These are phyloP conservation scores for Cucurbita pepo DNA, from an alignment of 306 rosid species.

Conservation along the genomic window DNA sequence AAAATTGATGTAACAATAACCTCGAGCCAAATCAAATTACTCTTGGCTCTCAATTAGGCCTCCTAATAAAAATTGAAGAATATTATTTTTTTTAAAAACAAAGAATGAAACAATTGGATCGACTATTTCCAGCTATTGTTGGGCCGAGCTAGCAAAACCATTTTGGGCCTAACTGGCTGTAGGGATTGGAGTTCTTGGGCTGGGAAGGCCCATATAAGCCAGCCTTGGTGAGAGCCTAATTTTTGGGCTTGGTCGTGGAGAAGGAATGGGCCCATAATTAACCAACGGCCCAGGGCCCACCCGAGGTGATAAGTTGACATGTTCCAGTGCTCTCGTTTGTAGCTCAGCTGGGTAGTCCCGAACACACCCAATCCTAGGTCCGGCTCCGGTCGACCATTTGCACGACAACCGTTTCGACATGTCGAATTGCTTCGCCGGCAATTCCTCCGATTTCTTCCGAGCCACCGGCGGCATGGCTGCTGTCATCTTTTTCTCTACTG, in stretches of 20 bases:
- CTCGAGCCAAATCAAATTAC: background rate
- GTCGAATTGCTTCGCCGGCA: constrained; percentile 12
- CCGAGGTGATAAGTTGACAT: constrained; percentile 60
- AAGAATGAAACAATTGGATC: constrained; percentile 1
- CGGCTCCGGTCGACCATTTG: constrained; percentile 74
- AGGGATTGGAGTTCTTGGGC: constrained; percentile 52
- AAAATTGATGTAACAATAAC: background rate
- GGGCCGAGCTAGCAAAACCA: background rate
- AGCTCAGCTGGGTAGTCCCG: constrained; percentile 71
- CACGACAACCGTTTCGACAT: constrained; percentile 35
- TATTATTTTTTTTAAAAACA: background rate
- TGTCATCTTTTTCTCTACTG: constrained; percentile 8
- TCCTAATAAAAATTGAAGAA: background rate
- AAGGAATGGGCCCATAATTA: constrained; percentile 67
- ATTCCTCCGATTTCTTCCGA: constrained; percentile 6
- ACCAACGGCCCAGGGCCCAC: constrained; percentile 12
- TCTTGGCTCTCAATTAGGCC: background rate
- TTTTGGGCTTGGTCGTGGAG: constrained; percentile 91
- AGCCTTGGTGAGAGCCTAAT: constrained; percentile 65
- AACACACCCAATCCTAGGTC: constrained; percentile 85
- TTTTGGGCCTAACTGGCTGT: constrained; percentile 9
- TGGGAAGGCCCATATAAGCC: constrained; percentile 54
- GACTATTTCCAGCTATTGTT: background rate
- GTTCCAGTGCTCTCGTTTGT: constrained; percentile 68
- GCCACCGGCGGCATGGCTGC: constrained; percentile 13